These are phyloP conservation scores for Pichia sp. DNA, from an alignment of 1,139 yeast species.

Conservation along the genomic window DNA sequence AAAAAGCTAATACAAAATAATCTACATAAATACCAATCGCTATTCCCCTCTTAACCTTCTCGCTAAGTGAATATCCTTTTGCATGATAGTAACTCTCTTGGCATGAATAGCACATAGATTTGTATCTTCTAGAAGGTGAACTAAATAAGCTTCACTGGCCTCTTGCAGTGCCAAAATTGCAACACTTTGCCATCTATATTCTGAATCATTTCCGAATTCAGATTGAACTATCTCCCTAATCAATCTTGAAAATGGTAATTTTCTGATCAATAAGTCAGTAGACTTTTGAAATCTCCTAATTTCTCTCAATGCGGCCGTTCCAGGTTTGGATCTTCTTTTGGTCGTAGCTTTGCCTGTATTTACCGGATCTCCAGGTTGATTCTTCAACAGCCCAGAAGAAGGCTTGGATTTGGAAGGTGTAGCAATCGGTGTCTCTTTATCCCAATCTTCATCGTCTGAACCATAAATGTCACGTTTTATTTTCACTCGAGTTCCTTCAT, in stretches of 20 bases:
- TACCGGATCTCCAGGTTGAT: slow-evolving; percentile 44
- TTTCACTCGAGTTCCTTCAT: background rate
- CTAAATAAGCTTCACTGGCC: slow-evolving; percentile 84
- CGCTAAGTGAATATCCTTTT: slow-evolving; percentile 86
- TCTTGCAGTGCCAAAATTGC: slow-evolving; percentile 88
- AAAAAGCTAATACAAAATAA: background rate
- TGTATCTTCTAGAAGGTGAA: slow-evolving; percentile 83
- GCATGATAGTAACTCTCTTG: slow-evolving; percentile 89
- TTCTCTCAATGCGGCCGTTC: slow-evolving; percentile 69
- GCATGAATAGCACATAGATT: slow-evolving; percentile 90
- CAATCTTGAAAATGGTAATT: slow-evolving; percentile 86
- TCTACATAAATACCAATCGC: background rate
- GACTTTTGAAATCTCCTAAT: slow-evolving; percentile 71
- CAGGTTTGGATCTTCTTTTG: slow-evolving; percentile 58
- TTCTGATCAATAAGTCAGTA: slow-evolving; percentile 69
- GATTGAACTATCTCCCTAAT: slow-evolving; percentile 76
- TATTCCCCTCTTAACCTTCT: slow-evolving; percentile 69
- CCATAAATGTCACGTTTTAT: slow-evolving; percentile 7
- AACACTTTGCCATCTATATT: slow-evolving; percentile 80
- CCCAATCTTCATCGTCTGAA: slow-evolving; percentile 7
- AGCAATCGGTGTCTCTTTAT: background rate
- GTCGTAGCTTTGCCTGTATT: slow-evolving; percentile 7
- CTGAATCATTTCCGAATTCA: slow-evolving; percentile 44
- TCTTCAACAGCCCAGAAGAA: slow-evolving; percentile 33
- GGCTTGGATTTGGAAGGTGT: background rate